These are phyloP conservation scores for Aspergillus avenaceus DNA, from an alignment of 495 filamentous ascomycete species.

Conservation along the genomic window DNA sequence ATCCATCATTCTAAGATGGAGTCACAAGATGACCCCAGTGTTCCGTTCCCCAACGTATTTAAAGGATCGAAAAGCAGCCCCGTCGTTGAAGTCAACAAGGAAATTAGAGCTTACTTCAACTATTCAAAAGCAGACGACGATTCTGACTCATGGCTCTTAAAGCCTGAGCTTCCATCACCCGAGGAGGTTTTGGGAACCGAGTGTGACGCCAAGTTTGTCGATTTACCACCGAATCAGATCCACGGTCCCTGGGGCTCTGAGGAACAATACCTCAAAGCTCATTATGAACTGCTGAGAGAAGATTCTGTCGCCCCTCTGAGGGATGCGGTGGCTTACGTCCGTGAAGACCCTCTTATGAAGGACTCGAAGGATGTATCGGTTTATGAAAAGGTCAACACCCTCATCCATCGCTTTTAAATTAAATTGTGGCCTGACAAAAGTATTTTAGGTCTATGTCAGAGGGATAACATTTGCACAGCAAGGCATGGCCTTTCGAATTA, in stretches of 20 bases:
- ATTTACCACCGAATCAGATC: conserved; percentile 35
- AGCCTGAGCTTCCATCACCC: conserved; percentile 42
- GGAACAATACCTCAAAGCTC: conserved; percentile 53
- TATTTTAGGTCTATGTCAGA: conserved; percentile 59
- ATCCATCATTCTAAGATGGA: background rate
- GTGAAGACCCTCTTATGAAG: conserved; percentile 36
- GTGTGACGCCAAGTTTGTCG: conserved; percentile 20
- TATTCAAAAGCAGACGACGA: conserved; percentile 3
- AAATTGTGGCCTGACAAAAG: background rate
- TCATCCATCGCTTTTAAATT: background rate
- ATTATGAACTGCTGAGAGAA: conserved; percentile 64
- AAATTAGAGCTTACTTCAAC: conserved; percentile 36
- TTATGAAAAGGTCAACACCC: conserved; percentile 62
- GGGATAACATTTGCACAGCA: conserved; percentile 57
- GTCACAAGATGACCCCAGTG: background rate
- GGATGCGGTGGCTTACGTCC: conserved; percentile 49
- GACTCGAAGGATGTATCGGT: conserved; percentile 58
- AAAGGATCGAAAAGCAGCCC: background rate
- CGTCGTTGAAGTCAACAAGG: conserved; percentile 14
- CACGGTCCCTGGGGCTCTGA: conserved; percentile 44
- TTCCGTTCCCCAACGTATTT: background rate
- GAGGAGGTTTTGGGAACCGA: conserved; percentile 39
- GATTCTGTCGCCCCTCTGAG: conserved; percentile 59
- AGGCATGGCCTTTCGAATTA: conserved; percentile 63
- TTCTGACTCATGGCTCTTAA: conserved; percentile 32